phyloP scores from a whole-genome alignment of 352 stramenopile genomes.

The Plasmopara muralis region DNA sequence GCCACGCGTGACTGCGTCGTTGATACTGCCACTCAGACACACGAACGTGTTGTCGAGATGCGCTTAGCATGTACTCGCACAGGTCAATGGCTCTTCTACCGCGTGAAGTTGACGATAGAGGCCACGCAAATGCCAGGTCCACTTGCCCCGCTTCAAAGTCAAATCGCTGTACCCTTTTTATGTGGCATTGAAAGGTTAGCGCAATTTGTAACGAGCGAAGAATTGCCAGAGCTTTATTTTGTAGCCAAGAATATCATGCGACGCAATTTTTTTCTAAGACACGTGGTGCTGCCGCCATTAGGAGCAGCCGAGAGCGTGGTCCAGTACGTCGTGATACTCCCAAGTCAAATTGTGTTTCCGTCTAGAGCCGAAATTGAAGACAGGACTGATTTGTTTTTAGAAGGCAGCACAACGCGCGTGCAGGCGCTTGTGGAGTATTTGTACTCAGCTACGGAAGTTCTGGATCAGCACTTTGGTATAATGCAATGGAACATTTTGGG shows the following conservation, averaged over 20 bases:
- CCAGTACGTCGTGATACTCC: conserved; percentile 70
- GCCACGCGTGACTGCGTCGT: conserved; percentile 59
- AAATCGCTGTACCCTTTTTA: conserved; percentile 58
- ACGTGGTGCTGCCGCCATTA: conserved; percentile 63
- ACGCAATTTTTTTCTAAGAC: conserved; percentile 50
- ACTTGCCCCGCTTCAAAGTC: conserved; percentile 44
- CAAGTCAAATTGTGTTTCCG: conserved; percentile 69
- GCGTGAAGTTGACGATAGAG: conserved; percentile 54
- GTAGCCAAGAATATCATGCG: conserved; percentile 78
- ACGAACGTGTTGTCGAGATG: conserved; percentile 48
- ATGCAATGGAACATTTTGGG: conserved; percentile 84
- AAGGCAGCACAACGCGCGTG: conserved; percentile 64
- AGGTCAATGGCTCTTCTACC: conserved; percentile 62
- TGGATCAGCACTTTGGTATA: conserved; percentile 82
- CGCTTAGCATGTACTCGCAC: conserved; percentile 52
- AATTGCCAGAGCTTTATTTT: conserved; percentile 80
- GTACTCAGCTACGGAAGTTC: conserved; percentile 75
- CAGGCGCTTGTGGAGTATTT: conserved; percentile 73
- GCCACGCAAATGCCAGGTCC: conserved; percentile 35
- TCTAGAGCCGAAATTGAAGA: conserved; percentile 72
- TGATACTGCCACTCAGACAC: conserved; percentile 43
- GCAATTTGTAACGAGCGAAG: conserved; percentile 77
- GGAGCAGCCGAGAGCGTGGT: conserved; percentile 59
- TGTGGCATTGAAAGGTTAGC: conserved; percentile 60
- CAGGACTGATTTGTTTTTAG: conserved; percentile 64